Conservation (phyloP, 2,329 filamentous ascomycete species). For the Colletotrichum theobromicola region DNA sequence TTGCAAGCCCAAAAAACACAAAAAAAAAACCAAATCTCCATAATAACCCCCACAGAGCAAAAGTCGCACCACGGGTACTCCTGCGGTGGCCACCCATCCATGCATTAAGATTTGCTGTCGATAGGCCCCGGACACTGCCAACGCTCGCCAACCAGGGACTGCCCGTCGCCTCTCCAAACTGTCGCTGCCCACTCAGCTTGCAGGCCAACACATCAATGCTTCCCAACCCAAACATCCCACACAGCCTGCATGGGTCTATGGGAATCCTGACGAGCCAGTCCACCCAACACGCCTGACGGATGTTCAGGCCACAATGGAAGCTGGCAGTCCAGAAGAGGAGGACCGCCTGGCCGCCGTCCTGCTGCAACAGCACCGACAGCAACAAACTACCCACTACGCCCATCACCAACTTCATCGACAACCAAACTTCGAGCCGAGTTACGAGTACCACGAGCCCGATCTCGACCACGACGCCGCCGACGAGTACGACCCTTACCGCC, state of each 20-base stretch:
- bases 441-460: constrained; percentile 32
- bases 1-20: neutral
- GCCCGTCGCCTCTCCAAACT: constrained; percentile 24
- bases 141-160: constrained; percentile 20
- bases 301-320: constrained; percentile 56
- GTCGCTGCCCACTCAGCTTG: constrained; percentile 36
- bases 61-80: constrained; percentile 19
- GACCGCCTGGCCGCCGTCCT: constrained; percentile 35
- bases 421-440: constrained; percentile 26
- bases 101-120: constrained; percentile 23
- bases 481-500: constrained; percentile 28
- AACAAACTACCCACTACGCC: constrained; percentile 30
- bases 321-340: constrained; percentile 49
- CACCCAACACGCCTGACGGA: constrained; percentile 47
- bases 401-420: constrained; percentile 26
- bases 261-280: constrained; percentile 45
- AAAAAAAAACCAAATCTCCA: constrained; percentile 2
- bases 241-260: constrained; percentile 46
- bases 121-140: constrained; percentile 22
- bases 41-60: constrained; percentile 18
- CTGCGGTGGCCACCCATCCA: constrained; percentile 19
- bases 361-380: constrained; percentile 33
- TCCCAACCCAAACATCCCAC: constrained; percentile 38
- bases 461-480: constrained; percentile 26
- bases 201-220: constrained; percentile 54